Base-by-base conservation (phyloP, 2,329 filamentous ascomycete genomes). In the Corynespora cassiicola region DNA sequence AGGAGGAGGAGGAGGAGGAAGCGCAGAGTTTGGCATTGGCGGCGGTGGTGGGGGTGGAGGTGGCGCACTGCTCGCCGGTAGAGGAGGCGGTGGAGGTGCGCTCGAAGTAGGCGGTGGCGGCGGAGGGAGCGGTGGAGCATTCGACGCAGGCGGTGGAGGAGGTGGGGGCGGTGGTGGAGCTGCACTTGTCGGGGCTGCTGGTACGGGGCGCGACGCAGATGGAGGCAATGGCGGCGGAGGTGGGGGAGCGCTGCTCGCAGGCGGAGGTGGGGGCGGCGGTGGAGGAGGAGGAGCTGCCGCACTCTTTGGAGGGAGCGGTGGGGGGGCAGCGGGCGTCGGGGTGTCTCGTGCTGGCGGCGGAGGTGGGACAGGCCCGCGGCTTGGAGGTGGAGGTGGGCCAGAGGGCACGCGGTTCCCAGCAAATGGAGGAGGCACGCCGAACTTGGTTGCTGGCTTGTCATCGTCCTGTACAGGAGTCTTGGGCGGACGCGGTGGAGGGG, bases 381-480 rank as follows among this genome's bases (percentile, higher is more conserved):
- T 84, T 23, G 88, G 87, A 16, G 88, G 87, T 16, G 88, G 85
- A 32, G 87, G 84, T n/a, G 88, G 88, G n/a, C 76, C 75, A 27
- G 77, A 77, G 3, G 78, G 74, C 20, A 70, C 54, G 19, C 81
- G 73, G 47, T 85, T 82, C 29, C 87, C 86, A 31, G 79, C 62
- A 58, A 95, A 95, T 3, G 88, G 83, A 6, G 91, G 90, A 38
- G 91, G 90, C 5, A 95, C 88, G 21, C 80, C 82, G 58, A 89
- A 90, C 51, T 76, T 86, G 36, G 80, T 76, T 14, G 75, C 68
- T 30, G 78, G 75, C 38, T 81, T 77, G 9, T 63, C 54, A 10
- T 75, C 73, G 17, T 90, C 87, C 25, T 89, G 85, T 34, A 89
- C 72, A 1, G 75, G 74, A 28, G 71, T 72, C 56, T 78, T 78